Percentiles rank a stretch among this genome's conserved stretches.
Evolutionary conservation across 1,284 basidiomycete genomes (phyloP).

Genomic region (Heliocybe sulcata): DNA sequence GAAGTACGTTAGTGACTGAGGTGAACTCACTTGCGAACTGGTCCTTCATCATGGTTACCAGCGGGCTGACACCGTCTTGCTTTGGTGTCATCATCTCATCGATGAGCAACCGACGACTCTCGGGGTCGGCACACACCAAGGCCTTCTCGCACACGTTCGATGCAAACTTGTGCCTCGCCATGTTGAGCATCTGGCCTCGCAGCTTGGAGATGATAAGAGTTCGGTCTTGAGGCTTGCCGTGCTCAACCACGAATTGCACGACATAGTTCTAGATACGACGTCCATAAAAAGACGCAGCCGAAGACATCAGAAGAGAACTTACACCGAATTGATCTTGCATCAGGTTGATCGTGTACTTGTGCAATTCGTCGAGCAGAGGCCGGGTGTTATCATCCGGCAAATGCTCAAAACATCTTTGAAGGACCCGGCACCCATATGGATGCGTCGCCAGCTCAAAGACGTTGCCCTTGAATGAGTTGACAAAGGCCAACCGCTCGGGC

Average conservation of each 20-base stretch:
- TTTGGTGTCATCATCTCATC: constrained; percentile 75
- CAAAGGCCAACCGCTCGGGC: constrained; percentile 71
- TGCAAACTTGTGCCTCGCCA: constrained; percentile 92
- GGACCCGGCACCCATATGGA: constrained; percentile 91
- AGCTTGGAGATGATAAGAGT: constrained; percentile 65
- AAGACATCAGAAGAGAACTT: constrained; percentile 18
- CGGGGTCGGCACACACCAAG: constrained; percentile 56
- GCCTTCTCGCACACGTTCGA: constrained; percentile 97
- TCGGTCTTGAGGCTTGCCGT: constrained; percentile 69
- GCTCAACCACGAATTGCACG: constrained; percentile 88
- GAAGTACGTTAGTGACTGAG: not conserved
- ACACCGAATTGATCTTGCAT: constrained; percentile 91
- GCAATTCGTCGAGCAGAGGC: constrained; percentile 81
- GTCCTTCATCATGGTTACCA: constrained; percentile 85
- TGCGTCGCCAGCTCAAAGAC: constrained; percentile 86
- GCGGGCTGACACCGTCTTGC: constrained; percentile 53
- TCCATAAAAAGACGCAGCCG: not conserved
- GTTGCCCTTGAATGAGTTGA: constrained; percentile 74
- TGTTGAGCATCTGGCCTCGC: constrained; percentile 70
- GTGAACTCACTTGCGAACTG: constrained; percentile 74
- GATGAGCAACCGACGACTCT: constrained; percentile 63
- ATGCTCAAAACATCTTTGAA: constrained; percentile 90
- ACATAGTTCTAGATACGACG: constrained; percentile 78
- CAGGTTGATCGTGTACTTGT: constrained; percentile 60
- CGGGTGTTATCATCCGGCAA: constrained; percentile 65